Conservation (phyloP, 2,329 filamentous ascomycete species). For the Aspergillus glaucus region DNA sequence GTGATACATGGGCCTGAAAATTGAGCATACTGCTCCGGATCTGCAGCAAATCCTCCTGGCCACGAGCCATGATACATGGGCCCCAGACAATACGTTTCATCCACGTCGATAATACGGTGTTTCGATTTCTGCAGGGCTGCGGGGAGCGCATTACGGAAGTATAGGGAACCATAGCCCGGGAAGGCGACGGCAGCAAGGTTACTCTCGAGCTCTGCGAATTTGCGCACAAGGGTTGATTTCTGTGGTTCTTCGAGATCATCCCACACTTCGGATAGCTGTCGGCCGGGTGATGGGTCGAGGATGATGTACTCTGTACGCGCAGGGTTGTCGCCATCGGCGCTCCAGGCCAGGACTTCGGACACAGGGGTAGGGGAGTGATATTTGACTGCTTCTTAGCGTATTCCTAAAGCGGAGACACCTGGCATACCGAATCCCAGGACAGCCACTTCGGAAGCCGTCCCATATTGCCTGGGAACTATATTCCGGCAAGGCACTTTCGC, state of each 20-base stretch:
- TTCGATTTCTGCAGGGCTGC: not conserved
- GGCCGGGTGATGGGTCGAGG: constrained; percentile 24
- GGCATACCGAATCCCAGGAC: constrained; percentile 16
- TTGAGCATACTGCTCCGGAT: constrained; percentile 7
- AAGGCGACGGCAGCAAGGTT: constrained; percentile 20
- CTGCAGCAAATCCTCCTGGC: constrained; percentile 9
- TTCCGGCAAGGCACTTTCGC: constrained; percentile 18
- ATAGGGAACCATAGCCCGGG: constrained; percentile 8
- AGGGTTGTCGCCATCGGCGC: constrained; percentile 18
- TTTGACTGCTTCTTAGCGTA: constrained; percentile 8
- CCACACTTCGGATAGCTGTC: constrained; percentile 24
- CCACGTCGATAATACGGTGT: constrained; percentile 8
- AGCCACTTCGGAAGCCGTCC: constrained; percentile 21
- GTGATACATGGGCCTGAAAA: constrained; percentile 12
- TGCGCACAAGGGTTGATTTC: constrained; percentile 19
- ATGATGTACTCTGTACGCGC: constrained; percentile 31
- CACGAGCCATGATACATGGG: constrained; percentile 12
- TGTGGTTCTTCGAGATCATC: constrained; percentile 15
- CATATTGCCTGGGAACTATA: constrained; percentile 16
- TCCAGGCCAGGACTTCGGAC: constrained; percentile 24
- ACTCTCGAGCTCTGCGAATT: constrained; percentile 21
- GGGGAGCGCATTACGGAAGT: constrained; percentile 5
- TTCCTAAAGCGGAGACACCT: not conserved
- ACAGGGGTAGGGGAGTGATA: constrained; percentile 15
- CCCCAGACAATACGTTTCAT: constrained; percentile 10